Evolutionary conservation across 2,329 filamentous ascomycete species (phyloP).

Genomic region (Periconia sp.): DNA sequence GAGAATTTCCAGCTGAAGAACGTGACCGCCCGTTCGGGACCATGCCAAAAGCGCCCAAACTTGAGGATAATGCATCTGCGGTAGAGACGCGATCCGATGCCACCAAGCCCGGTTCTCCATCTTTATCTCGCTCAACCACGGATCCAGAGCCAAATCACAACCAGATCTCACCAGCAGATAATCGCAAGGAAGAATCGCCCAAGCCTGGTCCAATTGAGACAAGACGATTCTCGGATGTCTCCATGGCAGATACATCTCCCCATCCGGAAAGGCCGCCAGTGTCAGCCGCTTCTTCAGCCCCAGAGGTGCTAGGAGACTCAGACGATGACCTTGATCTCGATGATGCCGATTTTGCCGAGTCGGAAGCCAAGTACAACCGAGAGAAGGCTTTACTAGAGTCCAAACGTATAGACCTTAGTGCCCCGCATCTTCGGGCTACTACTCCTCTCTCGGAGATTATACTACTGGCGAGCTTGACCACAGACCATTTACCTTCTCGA

Average conservation of each 20-base stretch:
- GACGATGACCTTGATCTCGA: slow-evolving; percentile 56
- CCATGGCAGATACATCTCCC: slow-evolving; percentile 43
- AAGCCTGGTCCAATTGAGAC: slow-evolving; percentile 36
- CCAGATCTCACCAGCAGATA: slow-evolving; percentile 28
- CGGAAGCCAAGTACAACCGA: slow-evolving; percentile 54
- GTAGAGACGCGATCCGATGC: slow-evolving; percentile 26
- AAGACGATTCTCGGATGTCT: slow-evolving; percentile 40
- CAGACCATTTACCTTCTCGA: slow-evolving; percentile 33
- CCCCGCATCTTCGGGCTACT: slow-evolving; percentile 49
- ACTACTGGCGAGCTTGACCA: slow-evolving; percentile 47
- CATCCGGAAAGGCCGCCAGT: slow-evolving; percentile 30
- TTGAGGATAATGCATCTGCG: slow-evolving; percentile 29
- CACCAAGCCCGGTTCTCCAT: slow-evolving; percentile 30
- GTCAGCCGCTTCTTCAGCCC: slow-evolving; percentile 38
- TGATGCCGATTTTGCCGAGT: slow-evolving; percentile 53
- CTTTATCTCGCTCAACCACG: slow-evolving; percentile 19
- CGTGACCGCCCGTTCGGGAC: slow-evolving; percentile 44
- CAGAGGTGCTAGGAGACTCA: slow-evolving; percentile 46
- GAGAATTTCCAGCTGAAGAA: slow-evolving; percentile 53
- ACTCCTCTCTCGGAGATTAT: slow-evolving; percentile 53
- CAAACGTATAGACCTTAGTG: slow-evolving; percentile 51
- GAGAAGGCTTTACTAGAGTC: slow-evolving; percentile 53
- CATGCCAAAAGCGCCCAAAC: slow-evolving; percentile 40
- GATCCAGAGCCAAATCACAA: slow-evolving; percentile 26
- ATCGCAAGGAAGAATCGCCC: slow-evolving; percentile 25